Evolutionary conservation across 208 protist species (phyloP).

Genomic region (Entamoeba invadens): DNA sequence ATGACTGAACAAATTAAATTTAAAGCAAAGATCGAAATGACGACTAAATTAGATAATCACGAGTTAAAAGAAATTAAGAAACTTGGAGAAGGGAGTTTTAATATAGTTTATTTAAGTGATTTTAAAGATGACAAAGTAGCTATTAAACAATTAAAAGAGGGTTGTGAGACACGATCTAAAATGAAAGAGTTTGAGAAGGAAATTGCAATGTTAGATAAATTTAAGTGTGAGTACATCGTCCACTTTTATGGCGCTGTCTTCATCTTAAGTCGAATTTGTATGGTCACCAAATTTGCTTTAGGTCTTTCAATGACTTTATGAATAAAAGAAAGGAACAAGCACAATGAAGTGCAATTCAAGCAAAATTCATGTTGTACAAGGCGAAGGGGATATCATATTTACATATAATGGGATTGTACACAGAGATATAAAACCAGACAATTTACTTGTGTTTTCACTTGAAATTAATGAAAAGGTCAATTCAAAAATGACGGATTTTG

Average conservation of each 20-base stretch:
- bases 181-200: no score
- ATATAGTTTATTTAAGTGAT: background rate
- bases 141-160: background rate
- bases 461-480: no score
- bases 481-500: no score
- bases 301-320: background rate
- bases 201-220: no score
- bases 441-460: no score
- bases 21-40: background rate
- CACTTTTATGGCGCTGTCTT: no score
- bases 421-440: no score
- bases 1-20: background rate
- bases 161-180: background rate
- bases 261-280: background rate
- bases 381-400: no score
- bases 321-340: background rate
- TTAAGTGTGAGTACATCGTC: no score
- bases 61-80: background rate
- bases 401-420: no score
- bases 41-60: background rate
- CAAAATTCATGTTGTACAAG: no score
- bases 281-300: background rate
- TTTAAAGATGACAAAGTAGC: background rate
- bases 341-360: no score
- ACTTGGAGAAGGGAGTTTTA: background rate